Conservation (phyloP, 1,284 basidiomycete species). For the Ceratobasidium sp. region DNA sequence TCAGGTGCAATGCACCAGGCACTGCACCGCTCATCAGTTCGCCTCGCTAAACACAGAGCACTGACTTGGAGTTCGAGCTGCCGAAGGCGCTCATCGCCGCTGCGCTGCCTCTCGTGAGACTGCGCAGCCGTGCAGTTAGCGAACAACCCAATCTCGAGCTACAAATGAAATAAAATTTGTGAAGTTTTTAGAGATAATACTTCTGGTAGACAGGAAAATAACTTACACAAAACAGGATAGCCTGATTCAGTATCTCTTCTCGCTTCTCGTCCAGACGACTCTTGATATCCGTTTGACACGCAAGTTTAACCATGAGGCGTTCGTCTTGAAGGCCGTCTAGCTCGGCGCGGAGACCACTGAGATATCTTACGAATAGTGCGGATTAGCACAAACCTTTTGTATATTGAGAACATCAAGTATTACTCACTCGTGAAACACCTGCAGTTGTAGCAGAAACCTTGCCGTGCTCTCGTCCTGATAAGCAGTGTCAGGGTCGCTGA, state of each 20-base stretch:
- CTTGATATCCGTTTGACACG: background rate
- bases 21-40: background rate
- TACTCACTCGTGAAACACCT: background rate
- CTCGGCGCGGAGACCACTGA: background rate
- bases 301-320: background rate
- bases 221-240: background rate
- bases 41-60: background rate
- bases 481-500: background rate
- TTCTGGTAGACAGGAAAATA: background rate
- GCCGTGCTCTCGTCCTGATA: background rate
- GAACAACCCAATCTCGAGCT: background rate
- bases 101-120: background rate
- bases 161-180: background rate
- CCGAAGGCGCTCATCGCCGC: background rate
- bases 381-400: background rate
- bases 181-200: background rate
- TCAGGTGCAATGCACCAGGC: background rate
- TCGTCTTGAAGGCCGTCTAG: background rate
- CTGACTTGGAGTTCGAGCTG: background rate
- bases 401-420: background rate
- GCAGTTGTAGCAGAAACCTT: background rate
- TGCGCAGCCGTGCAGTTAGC: background rate
- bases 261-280: background rate
- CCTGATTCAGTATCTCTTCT: background rate
- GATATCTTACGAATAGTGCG: background rate